Conservation (phyloP, 495 filamentous ascomycete species). For the Astrothelium subdiscretum region DNA sequence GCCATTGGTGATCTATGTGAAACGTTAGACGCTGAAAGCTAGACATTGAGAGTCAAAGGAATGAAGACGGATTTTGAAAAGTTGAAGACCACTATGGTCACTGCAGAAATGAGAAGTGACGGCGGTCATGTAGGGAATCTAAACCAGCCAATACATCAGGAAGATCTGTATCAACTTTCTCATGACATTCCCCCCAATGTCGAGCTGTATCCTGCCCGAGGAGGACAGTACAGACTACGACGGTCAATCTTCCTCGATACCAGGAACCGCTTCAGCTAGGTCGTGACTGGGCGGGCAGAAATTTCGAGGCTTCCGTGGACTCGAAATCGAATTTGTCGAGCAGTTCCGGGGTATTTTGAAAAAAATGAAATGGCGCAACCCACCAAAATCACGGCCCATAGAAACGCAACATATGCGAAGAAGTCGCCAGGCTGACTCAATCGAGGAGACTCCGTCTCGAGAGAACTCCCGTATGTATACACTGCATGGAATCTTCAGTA, state of each 20-base stretch:
- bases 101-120: neutral
- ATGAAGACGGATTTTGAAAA: conserved; percentile 5
- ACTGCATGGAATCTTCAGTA: conserved; percentile 25
- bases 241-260: conserved; percentile 91
- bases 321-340: conserved; percentile 11
- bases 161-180: conserved; percentile 61
- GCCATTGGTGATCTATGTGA: conserved; percentile 10
- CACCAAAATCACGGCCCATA: conserved; percentile 50
- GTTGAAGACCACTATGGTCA: neutral
- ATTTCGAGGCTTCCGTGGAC: conserved; percentile 52
- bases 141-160: conserved; percentile 60
- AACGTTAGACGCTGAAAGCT: conserved; percentile 8
- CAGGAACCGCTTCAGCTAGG: conserved; percentile 93
- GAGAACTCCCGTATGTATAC: conserved; percentile 51
- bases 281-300: conserved; percentile 87
- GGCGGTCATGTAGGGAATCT: conserved; percentile 69
- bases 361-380: conserved; percentile 26
- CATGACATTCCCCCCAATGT: conserved; percentile 83
- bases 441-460: conserved; percentile 49
- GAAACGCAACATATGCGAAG: conserved; percentile 54
- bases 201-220: conserved; percentile 60
- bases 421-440: conserved; percentile 57
- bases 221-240: conserved; percentile 56
- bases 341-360: conserved; percentile 7
- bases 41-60: conserved; percentile 19